Base-by-base conservation (phyloP, 495 filamentous ascomycete genomes). In the Penicillium pancosmium region DNA sequence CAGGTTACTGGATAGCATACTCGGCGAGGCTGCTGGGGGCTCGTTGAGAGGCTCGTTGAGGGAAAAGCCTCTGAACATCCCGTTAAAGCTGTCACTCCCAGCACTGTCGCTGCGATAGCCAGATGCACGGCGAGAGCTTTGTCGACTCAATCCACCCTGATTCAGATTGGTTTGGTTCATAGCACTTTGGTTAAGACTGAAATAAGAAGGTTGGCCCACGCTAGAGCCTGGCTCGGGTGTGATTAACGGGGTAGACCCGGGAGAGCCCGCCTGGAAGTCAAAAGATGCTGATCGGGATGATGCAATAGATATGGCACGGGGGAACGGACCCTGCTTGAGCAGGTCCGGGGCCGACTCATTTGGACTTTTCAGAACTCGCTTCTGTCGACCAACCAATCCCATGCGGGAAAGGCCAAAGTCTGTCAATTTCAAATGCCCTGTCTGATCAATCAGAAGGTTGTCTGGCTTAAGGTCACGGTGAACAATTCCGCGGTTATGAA, bases 341-440 rank as follows among this genome's bases (percentile, higher is more conserved):
- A 97, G 76, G 74, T 98, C 94, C 8, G 93, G 93, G 0, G 87
- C 91, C 48, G 89, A 84, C 54, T 97, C 92, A 40, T 87, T 86
- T 38, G 85, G 85, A 63, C 85, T 91, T 70, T 91, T 91, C 52
- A 96, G 80, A 12, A 91, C 90, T 63, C 95, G 86, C 75, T 98
- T 98, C 69, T 98, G 94, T 58, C 94, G 90, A 50, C 94, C 94
- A 55, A 98, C 88, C 41, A 98, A 79, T 65, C 95, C 94, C 95
- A 98, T 98, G 31, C 94, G 88, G 16, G 94, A 98, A 27, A 98
- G 78, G 46, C 94, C 94, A 76, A 98, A 98, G 75, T 98, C 94
- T 5, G 94, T 98, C 65, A 98, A 76, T 77, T 98, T 98, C 56
- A 98, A 76, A 75, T 98, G 94, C 8, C 94, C 94, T 63, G 91